A percentile compares a stretch with the other conserved stretches of the same genome.
Conservation (phyloP, 2,329 filamentous ascomycete species). For the Catunica adiposa region DNA sequence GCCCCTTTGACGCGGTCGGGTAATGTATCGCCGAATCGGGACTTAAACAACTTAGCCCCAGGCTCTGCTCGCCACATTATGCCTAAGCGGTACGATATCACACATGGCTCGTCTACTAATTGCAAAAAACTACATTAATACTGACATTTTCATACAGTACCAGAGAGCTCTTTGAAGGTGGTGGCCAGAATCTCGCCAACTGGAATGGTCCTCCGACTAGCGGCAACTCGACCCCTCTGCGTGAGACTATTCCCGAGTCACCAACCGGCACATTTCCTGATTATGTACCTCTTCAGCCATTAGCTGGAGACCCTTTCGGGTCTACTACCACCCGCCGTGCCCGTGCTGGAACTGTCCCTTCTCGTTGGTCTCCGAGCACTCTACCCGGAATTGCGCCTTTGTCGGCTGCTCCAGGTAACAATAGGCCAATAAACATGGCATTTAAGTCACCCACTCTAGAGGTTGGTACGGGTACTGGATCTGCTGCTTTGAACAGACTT, state of each 20-base stretch:
- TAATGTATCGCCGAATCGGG: slow-evolving; percentile 91
- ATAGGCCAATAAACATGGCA: slow-evolving; percentile 27
- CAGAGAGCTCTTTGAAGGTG: slow-evolving; percentile 85
- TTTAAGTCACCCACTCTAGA: slow-evolving; percentile 55
- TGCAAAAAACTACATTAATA: neutral
- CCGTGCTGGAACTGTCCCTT: slow-evolving; percentile 89
- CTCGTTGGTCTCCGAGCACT: slow-evolving; percentile 63
- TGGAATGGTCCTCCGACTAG: slow-evolving; percentile 96
- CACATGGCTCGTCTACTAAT: neutral
- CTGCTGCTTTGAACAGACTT: slow-evolving; percentile 55
- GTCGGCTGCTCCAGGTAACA: slow-evolving; percentile 5
- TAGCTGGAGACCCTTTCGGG: slow-evolving; percentile 19
- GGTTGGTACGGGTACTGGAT: slow-evolving; percentile 39
- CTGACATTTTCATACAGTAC: slow-evolving; percentile 38
- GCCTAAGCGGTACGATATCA: slow-evolving; percentile 64
- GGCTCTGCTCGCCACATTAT: slow-evolving; percentile 55
- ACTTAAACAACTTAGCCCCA: slow-evolving; percentile 34
- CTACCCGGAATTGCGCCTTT: slow-evolving; percentile 23
- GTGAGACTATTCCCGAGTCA: slow-evolving; percentile 94
- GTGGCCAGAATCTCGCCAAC: slow-evolving; percentile 48
- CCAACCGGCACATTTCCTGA: slow-evolving; percentile 92
- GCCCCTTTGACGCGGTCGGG: slow-evolving; percentile 59
- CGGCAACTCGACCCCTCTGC: slow-evolving; percentile 86
- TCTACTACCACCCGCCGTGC: slow-evolving; percentile 54
- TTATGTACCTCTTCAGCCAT: slow-evolving; percentile 45